These are phyloP conservation scores for Pyrenophora teres DNA, from an alignment of 2,329 filamentous ascomycete genomes.

Conservation along the genomic window DNA sequence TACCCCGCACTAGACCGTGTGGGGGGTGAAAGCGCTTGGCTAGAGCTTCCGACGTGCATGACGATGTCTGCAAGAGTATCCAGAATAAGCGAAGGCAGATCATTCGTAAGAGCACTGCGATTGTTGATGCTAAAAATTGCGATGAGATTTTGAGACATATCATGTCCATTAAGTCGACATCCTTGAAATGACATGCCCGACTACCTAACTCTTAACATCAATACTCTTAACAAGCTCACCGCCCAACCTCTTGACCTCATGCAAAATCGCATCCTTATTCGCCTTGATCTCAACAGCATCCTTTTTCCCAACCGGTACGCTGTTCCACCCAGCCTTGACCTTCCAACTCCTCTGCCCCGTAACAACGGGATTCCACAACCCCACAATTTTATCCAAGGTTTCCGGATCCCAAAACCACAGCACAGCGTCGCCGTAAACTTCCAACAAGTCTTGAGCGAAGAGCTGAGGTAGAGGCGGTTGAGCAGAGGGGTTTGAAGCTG, in stretches of 20 bases:
- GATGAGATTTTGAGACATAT: too few relatives aligned
- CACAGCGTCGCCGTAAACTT: conserved; percentile 69
- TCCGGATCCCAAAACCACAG: conserved; percentile 77
- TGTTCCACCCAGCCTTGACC: conserved; percentile 71
- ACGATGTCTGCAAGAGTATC: background rate
- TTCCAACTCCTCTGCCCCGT: conserved; percentile 65
- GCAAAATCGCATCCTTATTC: conserved; percentile 69
- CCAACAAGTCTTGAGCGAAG: conserved; percentile 70
- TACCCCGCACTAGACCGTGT: conserved; percentile 17
- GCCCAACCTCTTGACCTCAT: conserved; percentile 71
- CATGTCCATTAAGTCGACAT: too few relatives aligned
- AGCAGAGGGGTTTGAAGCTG: conserved; percentile 33
- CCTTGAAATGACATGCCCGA: background rate
- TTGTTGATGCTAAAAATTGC: too few relatives aligned
- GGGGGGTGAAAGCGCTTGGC: conserved; percentile 13
- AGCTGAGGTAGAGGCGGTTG: conserved; percentile 65
- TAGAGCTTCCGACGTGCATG: background rate
- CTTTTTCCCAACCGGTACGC: conserved; percentile 55
- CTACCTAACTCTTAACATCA: conserved; percentile 24
- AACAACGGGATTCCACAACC: conserved; percentile 67
- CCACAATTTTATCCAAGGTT: conserved; percentile 63
- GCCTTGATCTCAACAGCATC: conserved; percentile 58
- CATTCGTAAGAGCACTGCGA: too few relatives aligned
- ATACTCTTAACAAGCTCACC: conserved; percentile 60
- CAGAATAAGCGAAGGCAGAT: background rate